Conservation (phyloP, 176 grass and related monocot species). For the Musa schizocarpa region DNA sequence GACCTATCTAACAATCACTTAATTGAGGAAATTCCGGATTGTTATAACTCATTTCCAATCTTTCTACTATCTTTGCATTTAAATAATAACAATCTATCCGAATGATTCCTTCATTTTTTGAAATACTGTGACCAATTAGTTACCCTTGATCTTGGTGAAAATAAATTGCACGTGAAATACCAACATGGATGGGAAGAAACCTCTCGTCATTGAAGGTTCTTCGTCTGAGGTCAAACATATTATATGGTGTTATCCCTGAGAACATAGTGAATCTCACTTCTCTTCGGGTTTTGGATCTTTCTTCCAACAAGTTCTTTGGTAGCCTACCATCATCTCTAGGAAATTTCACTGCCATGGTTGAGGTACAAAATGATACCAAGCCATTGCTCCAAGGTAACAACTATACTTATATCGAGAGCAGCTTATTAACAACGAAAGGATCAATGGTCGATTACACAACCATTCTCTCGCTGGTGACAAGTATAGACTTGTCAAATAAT, state of each 20-base stretch:
- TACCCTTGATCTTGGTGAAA: too few species aligned
- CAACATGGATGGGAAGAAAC: slow-evolving; percentile 7
- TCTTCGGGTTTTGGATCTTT: slow-evolving; percentile 11
- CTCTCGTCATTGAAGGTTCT: slow-evolving; percentile 5
- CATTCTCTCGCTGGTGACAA: too few species aligned
- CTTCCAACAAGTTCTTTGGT: not conserved
- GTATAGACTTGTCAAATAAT: too few species aligned
- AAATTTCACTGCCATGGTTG: too few species aligned
- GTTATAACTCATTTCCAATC: fast-evolving
- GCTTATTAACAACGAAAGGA: too few species aligned
- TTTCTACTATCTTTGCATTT: slow-evolving; percentile 4
- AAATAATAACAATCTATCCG: not conserved
- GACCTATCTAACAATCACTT: not conserved
- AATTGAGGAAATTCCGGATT: not conserved
- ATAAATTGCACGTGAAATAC: slow-evolving; percentile 16
- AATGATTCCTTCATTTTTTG: not conserved
- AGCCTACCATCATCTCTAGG: too few species aligned
- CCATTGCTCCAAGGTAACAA: too few species aligned
- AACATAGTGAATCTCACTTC: slow-evolving; percentile 1
- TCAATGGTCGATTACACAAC: too few species aligned
- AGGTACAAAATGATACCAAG: too few species aligned
- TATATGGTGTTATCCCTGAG: not conserved
- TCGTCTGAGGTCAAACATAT: slow-evolving; percentile 3
- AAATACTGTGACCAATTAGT: too few species aligned
- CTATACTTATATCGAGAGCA: too few species aligned